Conservation (phyloP, 2,329 filamentous ascomycete genomes). For the Talaromyces pinophilus region DNA sequence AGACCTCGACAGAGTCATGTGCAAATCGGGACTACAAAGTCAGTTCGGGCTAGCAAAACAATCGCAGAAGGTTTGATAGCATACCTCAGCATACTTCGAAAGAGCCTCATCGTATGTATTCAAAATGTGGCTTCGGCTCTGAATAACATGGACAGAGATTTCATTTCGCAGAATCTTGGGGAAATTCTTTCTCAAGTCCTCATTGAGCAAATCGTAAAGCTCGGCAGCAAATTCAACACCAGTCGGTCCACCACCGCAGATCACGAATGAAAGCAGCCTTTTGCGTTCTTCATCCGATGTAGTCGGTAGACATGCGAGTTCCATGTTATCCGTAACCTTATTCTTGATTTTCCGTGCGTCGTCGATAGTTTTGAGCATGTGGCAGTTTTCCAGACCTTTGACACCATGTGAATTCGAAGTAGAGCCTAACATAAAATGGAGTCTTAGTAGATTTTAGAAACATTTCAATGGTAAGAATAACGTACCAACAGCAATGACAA, state of each 20-base stretch:
- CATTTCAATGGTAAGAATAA: conserved; percentile 17
- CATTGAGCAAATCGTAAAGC: conserved; percentile 92
- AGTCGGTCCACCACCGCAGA: conserved; percentile 92
- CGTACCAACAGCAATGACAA: conserved; percentile 80
- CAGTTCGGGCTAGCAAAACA: conserved; percentile 8
- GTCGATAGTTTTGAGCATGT: conserved; percentile 92
- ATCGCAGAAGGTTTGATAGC: neutral
- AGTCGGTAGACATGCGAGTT: conserved; percentile 88
- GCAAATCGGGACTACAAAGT: conserved; percentile 67
- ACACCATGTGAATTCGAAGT: conserved; percentile 94
- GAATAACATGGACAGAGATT: conserved; percentile 95
- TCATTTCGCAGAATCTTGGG: conserved; percentile 91
- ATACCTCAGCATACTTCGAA: conserved; percentile 80
- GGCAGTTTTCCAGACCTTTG: conserved; percentile 87
- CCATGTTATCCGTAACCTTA: conserved; percentile 82
- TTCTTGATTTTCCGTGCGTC: conserved; percentile 90
- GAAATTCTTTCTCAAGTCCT: conserved; percentile 81
- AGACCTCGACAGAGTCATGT: conserved; percentile 85
- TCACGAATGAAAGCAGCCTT: conserved; percentile 88
- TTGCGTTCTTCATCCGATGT: conserved; percentile 84
- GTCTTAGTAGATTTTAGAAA: neutral
- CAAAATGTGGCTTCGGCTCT: conserved; percentile 89
- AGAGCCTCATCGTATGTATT: conserved; percentile 98
- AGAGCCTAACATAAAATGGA: conserved; percentile 56
- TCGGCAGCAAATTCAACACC: conserved; percentile 98